A percentile compares a stretch with the other conserved stretches of the same genome.
These are phyloP conservation scores for Phalaenopsis hybrid DNA, from an alignment of 116 monocot genomes.

Conservation along the genomic window DNA sequence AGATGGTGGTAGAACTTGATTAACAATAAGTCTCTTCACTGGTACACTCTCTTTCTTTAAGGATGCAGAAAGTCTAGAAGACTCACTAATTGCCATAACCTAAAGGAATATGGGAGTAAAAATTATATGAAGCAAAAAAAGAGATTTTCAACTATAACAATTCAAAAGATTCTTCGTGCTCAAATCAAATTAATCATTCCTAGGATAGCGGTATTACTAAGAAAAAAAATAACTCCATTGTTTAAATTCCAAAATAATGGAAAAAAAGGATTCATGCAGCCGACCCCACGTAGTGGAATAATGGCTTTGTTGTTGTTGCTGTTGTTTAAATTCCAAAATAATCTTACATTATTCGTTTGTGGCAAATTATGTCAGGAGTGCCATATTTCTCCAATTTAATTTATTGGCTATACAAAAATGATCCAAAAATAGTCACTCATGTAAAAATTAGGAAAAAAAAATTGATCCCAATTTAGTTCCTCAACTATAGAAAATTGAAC, in stretches of 20 bases:
- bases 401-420: too few species aligned
- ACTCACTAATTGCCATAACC: conserved; percentile 85
- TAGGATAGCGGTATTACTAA: neutral
- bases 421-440: too few species aligned
- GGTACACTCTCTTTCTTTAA: conserved; percentile 88
- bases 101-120: conserved; percentile 8
- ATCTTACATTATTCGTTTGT: too few species aligned
- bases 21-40: conserved; percentile 76
- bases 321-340: too few species aligned
- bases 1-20: conserved; percentile 86
- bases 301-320: too few species aligned
- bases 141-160: neutral
- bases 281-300: too few species aligned
- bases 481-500: too few species aligned
- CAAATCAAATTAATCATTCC: neutral
- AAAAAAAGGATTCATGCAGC: neutral
- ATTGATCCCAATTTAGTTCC: too few species aligned
- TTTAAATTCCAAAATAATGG: neutral
- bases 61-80: conserved; percentile 73
- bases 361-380: too few species aligned
- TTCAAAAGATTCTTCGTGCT: neutral
- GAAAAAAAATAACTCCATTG: neutral
- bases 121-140: neutral
- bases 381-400: too few species aligned
- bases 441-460: too few species aligned